A percentile compares a stretch with the other conserved stretches of the same genome.
These are phyloP conservation scores for Plasmodium relictum DNA, from an alignment of 169 alveolate species.

Conservation along the genomic window DNA sequence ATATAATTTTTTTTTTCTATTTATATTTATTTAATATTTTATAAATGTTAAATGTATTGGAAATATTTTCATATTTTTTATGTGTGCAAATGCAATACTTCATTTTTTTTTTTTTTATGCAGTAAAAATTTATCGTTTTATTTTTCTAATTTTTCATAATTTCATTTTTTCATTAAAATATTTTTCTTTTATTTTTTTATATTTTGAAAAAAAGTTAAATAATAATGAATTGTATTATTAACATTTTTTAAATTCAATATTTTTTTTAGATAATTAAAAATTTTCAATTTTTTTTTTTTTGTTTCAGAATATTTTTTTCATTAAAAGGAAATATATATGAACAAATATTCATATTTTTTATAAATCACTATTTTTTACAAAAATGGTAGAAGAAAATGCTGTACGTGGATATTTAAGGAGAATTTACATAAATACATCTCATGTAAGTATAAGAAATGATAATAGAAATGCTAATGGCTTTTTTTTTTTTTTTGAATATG, in stretches of 20 bases:
- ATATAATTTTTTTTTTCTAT: too few species aligned
- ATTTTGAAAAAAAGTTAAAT: constrained; percentile 12
- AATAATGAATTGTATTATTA: constrained; percentile 7
- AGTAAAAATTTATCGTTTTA: too few species aligned
- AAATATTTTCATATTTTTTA: too few species aligned
- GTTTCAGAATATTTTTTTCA: constrained; percentile 21
- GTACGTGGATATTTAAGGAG: constrained; percentile 51
- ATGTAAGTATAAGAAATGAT: constrained; percentile 43
- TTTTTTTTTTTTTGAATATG: background rate
- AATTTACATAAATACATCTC: constrained; percentile 47
- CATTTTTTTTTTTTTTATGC: too few species aligned
- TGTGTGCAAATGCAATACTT: too few species aligned
- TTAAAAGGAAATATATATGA: constrained; percentile 1
- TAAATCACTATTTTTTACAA: constrained; percentile 20
- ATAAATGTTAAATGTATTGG: too few species aligned
- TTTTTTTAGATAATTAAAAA: constrained; percentile 5
- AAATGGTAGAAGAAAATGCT: constrained; percentile 70
- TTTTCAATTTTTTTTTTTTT: constrained; percentile 13
- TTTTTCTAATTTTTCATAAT: too few species aligned
- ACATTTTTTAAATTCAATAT: constrained; percentile 15
- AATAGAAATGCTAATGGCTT: too few species aligned
- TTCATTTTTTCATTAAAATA: too few species aligned
- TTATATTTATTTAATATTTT: too few species aligned
- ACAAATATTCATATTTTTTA: background rate
- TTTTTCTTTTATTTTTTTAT: constrained; percentile 17